Evolutionary conservation across 2,329 filamentous ascomycete species (phyloP).

Genomic region (Hypoxylon sp.): DNA sequence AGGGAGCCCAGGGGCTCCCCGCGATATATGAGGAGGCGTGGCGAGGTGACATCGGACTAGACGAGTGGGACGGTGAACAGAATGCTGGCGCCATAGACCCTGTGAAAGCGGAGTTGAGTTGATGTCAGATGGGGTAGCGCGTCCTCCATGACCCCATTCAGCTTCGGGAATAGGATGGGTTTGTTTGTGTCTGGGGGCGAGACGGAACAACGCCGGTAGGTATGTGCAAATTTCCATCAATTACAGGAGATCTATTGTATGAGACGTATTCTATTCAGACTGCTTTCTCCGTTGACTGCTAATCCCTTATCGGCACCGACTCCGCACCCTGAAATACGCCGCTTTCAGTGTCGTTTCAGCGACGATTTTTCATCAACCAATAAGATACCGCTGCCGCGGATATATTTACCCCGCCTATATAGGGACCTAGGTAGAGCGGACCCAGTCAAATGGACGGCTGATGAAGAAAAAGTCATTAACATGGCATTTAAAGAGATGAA

Average conservation of each 20-base stretch:
- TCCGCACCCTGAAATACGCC: no score
- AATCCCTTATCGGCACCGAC: no score
- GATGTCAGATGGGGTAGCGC: slow-evolving; percentile 26
- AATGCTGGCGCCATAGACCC: slow-evolving; percentile 3
- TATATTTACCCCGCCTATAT: no score
- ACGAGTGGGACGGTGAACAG: background rate
- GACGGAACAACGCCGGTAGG: no score
- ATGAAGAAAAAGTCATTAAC: background rate
- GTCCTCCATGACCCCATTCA: slow-evolving; percentile 18
- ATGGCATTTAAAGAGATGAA: no score
- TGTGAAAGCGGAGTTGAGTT: slow-evolving; percentile 23
- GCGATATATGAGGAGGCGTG: slow-evolving; percentile 6
- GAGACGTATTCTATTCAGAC: no score
- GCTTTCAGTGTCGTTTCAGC: no score
- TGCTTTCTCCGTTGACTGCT: no score
- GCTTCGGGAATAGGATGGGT: slow-evolving; percentile 35
- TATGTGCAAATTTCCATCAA: no score
- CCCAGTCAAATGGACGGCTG: background rate
- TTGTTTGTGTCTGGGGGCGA: slow-evolving; percentile 1
- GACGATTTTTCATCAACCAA: no score
- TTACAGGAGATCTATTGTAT: no score
- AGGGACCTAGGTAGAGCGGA: background rate
- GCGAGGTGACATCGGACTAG: slow-evolving; percentile 5
- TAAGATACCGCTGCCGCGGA: no score
- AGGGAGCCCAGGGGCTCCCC: background rate